Evolutionary conservation across 768 basidiomycete genomes (phyloP), one percentile per base, ranked within the genome.

Genomic region (Psilocybe sp.): DNA sequence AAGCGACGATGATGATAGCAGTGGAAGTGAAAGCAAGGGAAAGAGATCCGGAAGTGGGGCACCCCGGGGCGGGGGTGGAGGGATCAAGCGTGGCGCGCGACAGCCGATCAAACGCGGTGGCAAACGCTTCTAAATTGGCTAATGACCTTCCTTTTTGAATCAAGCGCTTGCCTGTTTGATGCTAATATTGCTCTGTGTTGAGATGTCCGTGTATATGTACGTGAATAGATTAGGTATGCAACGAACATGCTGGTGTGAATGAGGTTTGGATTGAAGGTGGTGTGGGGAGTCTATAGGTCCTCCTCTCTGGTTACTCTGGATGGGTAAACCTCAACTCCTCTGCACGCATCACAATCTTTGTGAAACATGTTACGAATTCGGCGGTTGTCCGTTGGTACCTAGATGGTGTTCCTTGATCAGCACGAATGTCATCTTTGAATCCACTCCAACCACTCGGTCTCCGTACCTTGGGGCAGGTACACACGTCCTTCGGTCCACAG

Each of bases 41-140:
- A 78, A 71, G 62, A 72, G 64, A 56, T 64, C 72, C 46, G 79
- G 68, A 53, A 66, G 65, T 51, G 74, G 73, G 55, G 58, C 65
- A 43, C 23, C 23, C 23, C 23, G 23, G 23, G 23, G 23, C 23
- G 23, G 23, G 7, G 23, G 23, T 7, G 54, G 52, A 10, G 58
- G 58, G 23, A 54, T 54, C 18, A 72, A 73, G 48, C 72, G 80
- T 52, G 72, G 82, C 47, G 74, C 82, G 39, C 78, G 81, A 58
- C 88, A 91, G 57, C 89, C 89, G 4, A 72, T 90, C 53, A 89
- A 84, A 67, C 79, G 88, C 56, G 85, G 85, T 33, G 86, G 83
- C 28, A 87, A 81, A 64, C 78, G 84, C 54, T 91, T 88, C 72
- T 89, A 74, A 75, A 13, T 16, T 32, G 5, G 12, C 11, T 16